A percentile compares a stretch with the other conserved stretches of the same genome.
Conservation (phyloP, 331 rosid genomes). For the Dryas integrifolia region DNA sequence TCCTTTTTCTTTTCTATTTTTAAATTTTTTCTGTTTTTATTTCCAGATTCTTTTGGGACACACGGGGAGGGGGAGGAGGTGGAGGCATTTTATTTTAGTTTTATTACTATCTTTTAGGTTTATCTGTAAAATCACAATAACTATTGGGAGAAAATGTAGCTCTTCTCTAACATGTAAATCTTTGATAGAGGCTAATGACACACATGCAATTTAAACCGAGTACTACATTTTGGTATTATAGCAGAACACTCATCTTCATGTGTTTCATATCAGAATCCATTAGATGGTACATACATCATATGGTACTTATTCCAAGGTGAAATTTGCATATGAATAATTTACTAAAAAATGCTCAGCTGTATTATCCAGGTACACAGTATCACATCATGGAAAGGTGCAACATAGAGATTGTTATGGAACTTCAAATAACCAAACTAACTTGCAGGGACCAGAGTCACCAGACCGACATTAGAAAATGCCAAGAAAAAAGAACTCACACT, state of each 20-base stretch:
- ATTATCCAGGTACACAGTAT: neutral
- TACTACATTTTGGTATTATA: neutral
- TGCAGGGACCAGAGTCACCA: too few species aligned
- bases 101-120: neutral
- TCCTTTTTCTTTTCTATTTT: neutral
- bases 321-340: too few species aligned
- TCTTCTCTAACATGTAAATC: slow-evolving; percentile 33
- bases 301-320: too few species aligned
- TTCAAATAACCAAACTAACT: too few species aligned
- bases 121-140: slow-evolving; percentile 21
- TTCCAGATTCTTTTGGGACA: neutral
- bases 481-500: too few species aligned
- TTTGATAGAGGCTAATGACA: neutral
- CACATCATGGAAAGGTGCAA: neutral
- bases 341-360: neutral
- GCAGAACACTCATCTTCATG: neutral
- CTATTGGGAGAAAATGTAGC: slow-evolving; percentile 9
- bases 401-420: too few species aligned
- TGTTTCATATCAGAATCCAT: neutral
- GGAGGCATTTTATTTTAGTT: neutral
- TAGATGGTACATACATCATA: neutral
- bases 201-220: neutral
- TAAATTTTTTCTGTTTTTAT: neutral
- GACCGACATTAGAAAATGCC: too few species aligned
- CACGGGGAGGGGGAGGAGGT: too few species aligned